Evolutionary conservation across 1,284 basidiomycete species (phyloP).

Genomic region (Clitocybe nebularis): DNA sequence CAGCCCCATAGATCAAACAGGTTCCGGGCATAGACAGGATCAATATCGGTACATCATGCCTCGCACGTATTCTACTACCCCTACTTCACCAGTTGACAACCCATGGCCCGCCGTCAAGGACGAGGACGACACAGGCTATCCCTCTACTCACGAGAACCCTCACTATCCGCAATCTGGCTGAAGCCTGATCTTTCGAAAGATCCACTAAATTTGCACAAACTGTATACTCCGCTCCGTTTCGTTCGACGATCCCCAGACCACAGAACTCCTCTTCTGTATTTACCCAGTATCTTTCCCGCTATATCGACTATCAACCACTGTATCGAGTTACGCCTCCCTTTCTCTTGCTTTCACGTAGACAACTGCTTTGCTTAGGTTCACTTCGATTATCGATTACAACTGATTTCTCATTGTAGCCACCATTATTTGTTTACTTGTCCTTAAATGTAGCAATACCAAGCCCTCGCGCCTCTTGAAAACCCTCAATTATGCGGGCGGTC

Average conservation of each 20-base stretch:
- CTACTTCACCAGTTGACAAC: slow-evolving; percentile 18
- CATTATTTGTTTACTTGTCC: slow-evolving; percentile 11
- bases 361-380: slow-evolving; percentile 15
- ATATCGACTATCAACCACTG: slow-evolving; percentile 13
- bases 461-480: too few species aligned
- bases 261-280: slow-evolving; percentile 8
- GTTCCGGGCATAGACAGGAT: slow-evolving; percentile 25
- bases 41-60: slow-evolving; percentile 30
- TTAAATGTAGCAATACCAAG: slow-evolving; percentile 25
- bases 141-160: slow-evolving; percentile 21
- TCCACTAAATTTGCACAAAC: slow-evolving; percentile 1
- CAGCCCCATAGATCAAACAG: slow-evolving; percentile 27
- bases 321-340: slow-evolving; percentile 13
- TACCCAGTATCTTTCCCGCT: slow-evolving; percentile 11
- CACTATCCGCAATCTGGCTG: slow-evolving; percentile 22
- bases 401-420: slow-evolving; percentile 22
- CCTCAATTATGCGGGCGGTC: too few species aligned
- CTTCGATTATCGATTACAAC: too few species aligned
- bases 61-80: slow-evolving; percentile 20
- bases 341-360: slow-evolving; percentile 2
- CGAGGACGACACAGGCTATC: slow-evolving; percentile 25
- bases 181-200: not conserved
- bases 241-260: not conserved
- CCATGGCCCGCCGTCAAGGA: slow-evolving; percentile 27
- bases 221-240: slow-evolving; percentile 2